Percentiles rank a stretch among this genome's conserved stretches.
Conservation (phyloP, 257 asterid genomes). For the Solanum tarijense region DNA sequence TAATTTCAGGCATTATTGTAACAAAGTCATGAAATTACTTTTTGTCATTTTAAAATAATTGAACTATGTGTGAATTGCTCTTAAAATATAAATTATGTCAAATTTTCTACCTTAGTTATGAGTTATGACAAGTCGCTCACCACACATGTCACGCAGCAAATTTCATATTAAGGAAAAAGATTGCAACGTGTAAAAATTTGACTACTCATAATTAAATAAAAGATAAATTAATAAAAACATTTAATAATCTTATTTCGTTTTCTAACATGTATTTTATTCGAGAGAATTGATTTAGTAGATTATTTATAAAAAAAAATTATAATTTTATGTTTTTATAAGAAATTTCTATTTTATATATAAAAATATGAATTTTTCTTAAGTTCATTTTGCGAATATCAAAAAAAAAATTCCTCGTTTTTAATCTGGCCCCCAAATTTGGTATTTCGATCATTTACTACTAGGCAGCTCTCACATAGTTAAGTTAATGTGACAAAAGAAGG, state of each 20-base stretch:
- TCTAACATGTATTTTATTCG: not conserved
- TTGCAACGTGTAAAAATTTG: not conserved
- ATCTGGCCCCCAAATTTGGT: not conserved
- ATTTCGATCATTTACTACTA: not conserved
- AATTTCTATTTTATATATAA: too few relatives aligned
- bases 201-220: not conserved
- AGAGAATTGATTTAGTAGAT: not conserved
- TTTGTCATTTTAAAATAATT: not conserved
- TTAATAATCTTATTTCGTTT: not conserved
- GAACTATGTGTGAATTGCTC: not conserved
- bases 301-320: too few relatives aligned
- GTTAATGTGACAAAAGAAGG: not conserved
- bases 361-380: too few relatives aligned
- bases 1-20: not conserved
- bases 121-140: not conserved
- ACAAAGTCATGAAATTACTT: not conserved
- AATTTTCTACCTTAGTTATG: not conserved
- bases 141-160: not conserved
- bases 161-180: not conserved
- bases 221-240: not conserved
- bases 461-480: not conserved
- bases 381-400: too few relatives aligned
- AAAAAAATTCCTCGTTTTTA: too few relatives aligned
- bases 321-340: too few relatives aligned
- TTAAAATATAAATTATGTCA: not conserved